Base-by-base conservation (phyloP, 768 basidiomycete genomes). In the Hericium erinaceus region DNA sequence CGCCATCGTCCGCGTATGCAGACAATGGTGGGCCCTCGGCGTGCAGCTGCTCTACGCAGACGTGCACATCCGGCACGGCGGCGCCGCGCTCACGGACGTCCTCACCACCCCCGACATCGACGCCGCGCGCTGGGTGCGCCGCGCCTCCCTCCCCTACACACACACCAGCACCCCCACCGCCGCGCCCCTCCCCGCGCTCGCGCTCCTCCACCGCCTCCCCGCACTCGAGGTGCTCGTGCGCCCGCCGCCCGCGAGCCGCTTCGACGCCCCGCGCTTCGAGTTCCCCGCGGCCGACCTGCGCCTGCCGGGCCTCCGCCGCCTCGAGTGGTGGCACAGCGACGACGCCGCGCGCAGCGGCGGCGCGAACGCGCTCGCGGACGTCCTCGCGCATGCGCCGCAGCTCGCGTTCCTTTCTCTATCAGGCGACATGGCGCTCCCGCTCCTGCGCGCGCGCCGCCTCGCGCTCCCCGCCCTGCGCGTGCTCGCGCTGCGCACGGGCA, bases 11-110 rank as follows among this genome's bases (percentile, higher is more conserved):
- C 54, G 56, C 16, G 61, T 62, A 5, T 62, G 61, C 54, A 60
- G 50, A 28, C 57, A 52, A 18, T 62, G 61, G 61, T 54, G 46
- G 16, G 13, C 18, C 3, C 59, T 62, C 39, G 59, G 46, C 11
- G 16, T 18, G 1, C 54, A 60, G 49, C 39, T 62, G 28, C 57
- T 60, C 39, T 62, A 60, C 54, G 61, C 60, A n/a, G 61, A 62
- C 52, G 48, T 62, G 53, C 61, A 51, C 46, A 49, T 60, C 44
- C 56, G 54, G 2, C 54, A 3, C 20, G 61, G 61, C 18, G 28
- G 57, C 18, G 4, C 59, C 28, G 56, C 56, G 11, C 59, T 62
- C 38, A 20, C 18, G 13, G 16, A 26, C 6, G 33, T 20, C 6
- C 13, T 11, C 13, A 1, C 16, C 57, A 15, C n/a, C 2, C n/a